A percentile compares a stretch with the other conserved stretches of the same genome.
These are phyloP conservation scores for Coffea canephora DNA, from an alignment of 257 asterid genomes.

Conservation along the genomic window DNA sequence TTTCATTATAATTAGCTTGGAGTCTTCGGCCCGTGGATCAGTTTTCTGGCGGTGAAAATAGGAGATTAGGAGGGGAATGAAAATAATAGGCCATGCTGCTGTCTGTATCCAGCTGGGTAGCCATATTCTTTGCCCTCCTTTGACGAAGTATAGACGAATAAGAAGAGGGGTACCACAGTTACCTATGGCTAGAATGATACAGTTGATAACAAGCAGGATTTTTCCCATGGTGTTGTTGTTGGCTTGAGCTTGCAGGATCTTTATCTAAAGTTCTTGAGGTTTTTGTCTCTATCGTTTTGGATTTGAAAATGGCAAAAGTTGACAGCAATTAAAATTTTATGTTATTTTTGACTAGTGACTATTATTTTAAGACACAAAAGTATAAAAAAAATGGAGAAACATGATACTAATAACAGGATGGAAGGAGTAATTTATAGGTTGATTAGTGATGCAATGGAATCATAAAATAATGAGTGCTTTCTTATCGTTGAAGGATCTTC, in stretches of 20 bases:
- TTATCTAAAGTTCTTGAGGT: background rate
- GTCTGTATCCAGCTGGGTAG: conserved; percentile 19
- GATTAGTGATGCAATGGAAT: too few species aligned
- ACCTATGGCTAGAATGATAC: background rate
- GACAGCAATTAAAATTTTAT: too few species aligned
- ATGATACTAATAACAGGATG: too few species aligned
- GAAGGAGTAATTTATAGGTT: too few species aligned
- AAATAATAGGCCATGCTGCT: conserved; percentile 12
- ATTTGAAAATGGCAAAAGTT: too few species aligned
- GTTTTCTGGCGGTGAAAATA: background rate
- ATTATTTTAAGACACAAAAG: too few species aligned
- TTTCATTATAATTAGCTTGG: conserved; percentile 9
- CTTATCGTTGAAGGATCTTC: too few species aligned
- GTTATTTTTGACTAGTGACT: too few species aligned
- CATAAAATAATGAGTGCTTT: too few species aligned
- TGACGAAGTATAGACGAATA: conserved; percentile 16
- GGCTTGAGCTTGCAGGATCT: background rate
- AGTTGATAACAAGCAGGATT: background rate
- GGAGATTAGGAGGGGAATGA: conserved; percentile 9
- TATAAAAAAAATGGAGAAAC: too few species aligned
- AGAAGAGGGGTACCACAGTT: conserved; percentile 9
- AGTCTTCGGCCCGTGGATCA: background rate
- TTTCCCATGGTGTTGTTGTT: too few species aligned
- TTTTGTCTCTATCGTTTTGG: too few species aligned
- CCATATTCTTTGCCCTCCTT: conserved; percentile 25